A percentile compares a stretch with the other conserved stretches of the same genome.
These are phyloP conservation scores for Coemansia sp. DNA, from an alignment of 192 early-diverging fungal genomes.

Conservation along the genomic window DNA sequence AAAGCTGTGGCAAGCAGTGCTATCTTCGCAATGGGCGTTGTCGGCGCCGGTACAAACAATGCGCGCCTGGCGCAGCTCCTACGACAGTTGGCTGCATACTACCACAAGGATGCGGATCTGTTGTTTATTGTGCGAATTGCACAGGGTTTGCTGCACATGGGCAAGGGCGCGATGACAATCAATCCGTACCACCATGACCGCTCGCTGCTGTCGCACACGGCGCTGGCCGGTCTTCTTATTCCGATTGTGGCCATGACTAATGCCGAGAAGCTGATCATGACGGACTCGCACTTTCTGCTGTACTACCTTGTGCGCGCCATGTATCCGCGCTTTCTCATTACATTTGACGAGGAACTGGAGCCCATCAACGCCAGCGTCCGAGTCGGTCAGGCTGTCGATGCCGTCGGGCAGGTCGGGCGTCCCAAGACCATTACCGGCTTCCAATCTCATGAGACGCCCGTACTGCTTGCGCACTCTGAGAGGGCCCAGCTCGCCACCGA, in stretches of 20 bases:
- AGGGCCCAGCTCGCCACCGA: constrained; percentile 98
- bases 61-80: constrained; percentile 97
- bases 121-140: constrained; percentile 61
- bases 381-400: constrained; percentile 99
- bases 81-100: constrained; percentile 93
- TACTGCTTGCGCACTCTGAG: constrained; percentile 93
- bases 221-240: constrained; percentile 81
- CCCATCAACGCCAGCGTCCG: constrained; percentile 82
- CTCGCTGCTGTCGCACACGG: constrained; percentile 85
- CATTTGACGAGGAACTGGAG: constrained; percentile 88
- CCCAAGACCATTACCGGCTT: constrained; percentile 99
- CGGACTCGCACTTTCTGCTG: constrained; percentile 87
- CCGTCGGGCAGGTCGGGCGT: constrained; percentile 95
- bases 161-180: constrained; percentile 96
- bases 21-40: constrained; percentile 97
- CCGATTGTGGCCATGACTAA: constrained; percentile 90
- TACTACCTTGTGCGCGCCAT: constrained; percentile 91
- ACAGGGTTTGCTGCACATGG: constrained; percentile 73
- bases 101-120: constrained; percentile 84
- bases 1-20: constrained; percentile 90
- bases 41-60: constrained; percentile 99
- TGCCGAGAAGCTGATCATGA: constrained; percentile 86
- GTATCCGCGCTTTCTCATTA: constrained; percentile 98
- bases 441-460: constrained; percentile 97
- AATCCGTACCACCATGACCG: constrained; percentile 95